These are phyloP conservation scores for Trichoderma hamatum DNA, from an alignment of 2,329 filamentous ascomycete genomes.

Conservation along the genomic window DNA sequence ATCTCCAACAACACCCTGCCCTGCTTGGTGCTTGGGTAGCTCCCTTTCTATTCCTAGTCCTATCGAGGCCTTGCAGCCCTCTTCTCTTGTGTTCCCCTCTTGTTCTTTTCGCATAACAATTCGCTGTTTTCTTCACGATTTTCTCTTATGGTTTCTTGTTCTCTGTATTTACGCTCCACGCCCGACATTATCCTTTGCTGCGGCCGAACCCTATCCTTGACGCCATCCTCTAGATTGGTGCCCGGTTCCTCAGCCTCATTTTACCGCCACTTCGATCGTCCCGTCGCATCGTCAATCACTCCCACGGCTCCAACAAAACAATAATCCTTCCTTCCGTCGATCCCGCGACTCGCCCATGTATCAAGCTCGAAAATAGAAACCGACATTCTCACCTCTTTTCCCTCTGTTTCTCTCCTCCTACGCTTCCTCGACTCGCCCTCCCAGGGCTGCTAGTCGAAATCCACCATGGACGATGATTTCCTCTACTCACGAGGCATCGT, in stretches of 20 bases:
- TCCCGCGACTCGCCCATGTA: slow-evolving; percentile 20
- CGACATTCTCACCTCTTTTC: background rate
- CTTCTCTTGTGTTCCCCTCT: background rate
- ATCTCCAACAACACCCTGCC: slow-evolving; percentile 16
- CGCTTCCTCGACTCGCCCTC: background rate
- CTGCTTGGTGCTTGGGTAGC: background rate
- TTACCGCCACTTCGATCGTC: slow-evolving; percentile 22
- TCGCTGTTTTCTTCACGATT: background rate
- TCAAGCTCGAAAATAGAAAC: slow-evolving; percentile 7
- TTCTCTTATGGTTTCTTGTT: background rate
- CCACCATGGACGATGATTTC: slow-evolving; percentile 25
- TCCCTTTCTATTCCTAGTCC: slow-evolving; percentile 5
- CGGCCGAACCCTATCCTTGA: background rate
- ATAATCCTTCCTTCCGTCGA: slow-evolving; percentile 9
- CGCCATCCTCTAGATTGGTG: background rate
- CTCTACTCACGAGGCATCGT: slow-evolving; percentile 24
- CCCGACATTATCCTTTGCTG: background rate
- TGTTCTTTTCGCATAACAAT: background rate
- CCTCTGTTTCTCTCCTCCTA: background rate
- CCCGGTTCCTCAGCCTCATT: background rate
- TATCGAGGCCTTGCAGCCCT: background rate
- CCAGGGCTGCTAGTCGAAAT: background rate
- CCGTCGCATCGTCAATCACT: background rate
- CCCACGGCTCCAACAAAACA: background rate
- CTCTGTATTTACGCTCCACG: background rate